These are phyloP conservation scores for Biscogniauxia mediterranea DNA, from an alignment of 2,329 filamentous ascomycete species.

Conservation along the genomic window DNA sequence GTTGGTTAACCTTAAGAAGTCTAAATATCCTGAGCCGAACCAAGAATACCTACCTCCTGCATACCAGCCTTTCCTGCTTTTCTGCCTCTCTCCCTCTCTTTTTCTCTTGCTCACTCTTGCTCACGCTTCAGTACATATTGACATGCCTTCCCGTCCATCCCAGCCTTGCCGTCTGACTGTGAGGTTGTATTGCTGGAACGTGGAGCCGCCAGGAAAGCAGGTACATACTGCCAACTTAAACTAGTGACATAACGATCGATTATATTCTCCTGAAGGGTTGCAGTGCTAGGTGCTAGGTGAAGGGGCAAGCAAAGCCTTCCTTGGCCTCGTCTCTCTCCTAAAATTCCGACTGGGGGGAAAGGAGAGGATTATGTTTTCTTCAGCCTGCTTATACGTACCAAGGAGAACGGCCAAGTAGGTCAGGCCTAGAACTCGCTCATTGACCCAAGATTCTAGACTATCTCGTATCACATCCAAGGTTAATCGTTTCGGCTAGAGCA, in stretches of 20 bases:
- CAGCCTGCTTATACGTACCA: too few species aligned
- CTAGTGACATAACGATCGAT: neutral
- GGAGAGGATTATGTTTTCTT: neutral
- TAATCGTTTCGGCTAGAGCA: neutral
- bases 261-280: neutral
- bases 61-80: neutral
- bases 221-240: neutral
- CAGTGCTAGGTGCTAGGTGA: neutral
- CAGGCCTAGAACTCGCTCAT: neutral
- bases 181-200: neutral
- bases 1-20: neutral
- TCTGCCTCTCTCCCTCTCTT: too few species aligned
- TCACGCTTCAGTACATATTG: too few species aligned
- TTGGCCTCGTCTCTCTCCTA: neutral
- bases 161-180: neutral
- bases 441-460: neutral
- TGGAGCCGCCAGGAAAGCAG: neutral
- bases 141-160: too few species aligned
- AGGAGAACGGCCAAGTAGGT: neutral
- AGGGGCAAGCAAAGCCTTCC: neutral
- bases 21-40: neutral
- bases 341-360: neutral
- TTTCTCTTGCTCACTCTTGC: too few species aligned
- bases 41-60: neutral
- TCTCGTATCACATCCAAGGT: neutral